A percentile compares a stretch with the other conserved stretches of the same genome.
phyloP scores from a whole-genome alignment of 140 eudicot species.

The Senecio squalidus region DNA sequence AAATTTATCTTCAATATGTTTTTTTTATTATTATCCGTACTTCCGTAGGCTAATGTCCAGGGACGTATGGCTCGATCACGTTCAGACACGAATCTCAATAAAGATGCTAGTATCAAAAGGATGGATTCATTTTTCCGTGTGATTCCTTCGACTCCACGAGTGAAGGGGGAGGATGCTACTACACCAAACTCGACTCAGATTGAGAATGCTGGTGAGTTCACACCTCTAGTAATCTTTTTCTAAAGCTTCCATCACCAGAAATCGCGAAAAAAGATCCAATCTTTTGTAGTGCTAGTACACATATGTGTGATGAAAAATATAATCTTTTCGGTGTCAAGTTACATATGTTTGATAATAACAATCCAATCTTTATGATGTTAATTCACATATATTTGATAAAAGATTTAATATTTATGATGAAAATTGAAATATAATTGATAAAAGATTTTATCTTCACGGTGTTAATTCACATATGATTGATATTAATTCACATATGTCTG shows the following conservation, averaged over 20 bases:
- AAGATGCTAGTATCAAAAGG: constrained; percentile 35
- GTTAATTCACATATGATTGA: no score
- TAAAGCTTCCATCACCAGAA: background rate
- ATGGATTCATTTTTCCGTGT: constrained; percentile 80
- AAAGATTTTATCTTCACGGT: background rate
- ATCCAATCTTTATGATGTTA: background rate
- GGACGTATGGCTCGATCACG: constrained; percentile 61
- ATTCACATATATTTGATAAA: background rate
- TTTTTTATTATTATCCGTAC: constrained; percentile 2
- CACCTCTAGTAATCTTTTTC: background rate
- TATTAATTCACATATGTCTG: background rate
- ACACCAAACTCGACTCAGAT: constrained; percentile 29
- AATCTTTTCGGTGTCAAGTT: no score
- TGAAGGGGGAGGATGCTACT: constrained; percentile 38
- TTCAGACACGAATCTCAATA: constrained; percentile 55
- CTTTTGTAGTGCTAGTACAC: background rate
- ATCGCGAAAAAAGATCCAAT: background rate
- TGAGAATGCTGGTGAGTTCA: constrained; percentile 41
- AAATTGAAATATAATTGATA: background rate
- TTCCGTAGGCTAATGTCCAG: constrained; percentile 46
- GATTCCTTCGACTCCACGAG: constrained; percentile 64
- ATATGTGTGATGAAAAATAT: background rate
- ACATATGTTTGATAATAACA: background rate
- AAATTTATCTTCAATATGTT: no score
- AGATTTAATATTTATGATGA: background rate